Conservation (phyloP, 2,329 filamentous ascomycete species). For the Periglandula ipomoeae region DNA sequence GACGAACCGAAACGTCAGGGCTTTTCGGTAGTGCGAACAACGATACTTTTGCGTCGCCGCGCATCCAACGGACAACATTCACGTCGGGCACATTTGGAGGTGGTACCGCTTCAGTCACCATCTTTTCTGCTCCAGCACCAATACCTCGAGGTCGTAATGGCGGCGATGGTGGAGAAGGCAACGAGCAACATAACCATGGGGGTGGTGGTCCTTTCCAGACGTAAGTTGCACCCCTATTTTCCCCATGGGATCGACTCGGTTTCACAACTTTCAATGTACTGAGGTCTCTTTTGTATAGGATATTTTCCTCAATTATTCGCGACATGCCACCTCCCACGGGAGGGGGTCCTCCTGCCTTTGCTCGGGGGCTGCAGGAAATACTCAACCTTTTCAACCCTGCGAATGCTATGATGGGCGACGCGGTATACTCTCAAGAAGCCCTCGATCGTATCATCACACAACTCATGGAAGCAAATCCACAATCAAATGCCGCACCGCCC, state of each 20-base stretch:
- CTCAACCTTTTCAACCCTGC: slow-evolving; percentile 44
- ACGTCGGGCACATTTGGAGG: slow-evolving; percentile 26
- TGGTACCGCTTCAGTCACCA: slow-evolving; percentile 40
- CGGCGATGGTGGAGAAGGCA: neutral
- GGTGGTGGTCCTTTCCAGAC: slow-evolving; percentile 35
- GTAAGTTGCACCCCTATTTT: slow-evolving; percentile 29
- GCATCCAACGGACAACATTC: slow-evolving; percentile 29
- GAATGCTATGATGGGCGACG: slow-evolving; percentile 59
- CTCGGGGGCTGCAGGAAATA: slow-evolving; percentile 39
- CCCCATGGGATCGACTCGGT: too few relatives aligned
- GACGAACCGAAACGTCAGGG: neutral
- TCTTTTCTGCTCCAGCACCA: slow-evolving; percentile 30
- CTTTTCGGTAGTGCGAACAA: neutral
- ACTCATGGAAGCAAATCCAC: slow-evolving; percentile 75
- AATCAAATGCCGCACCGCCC: slow-evolving; percentile 71
- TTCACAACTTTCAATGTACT: slow-evolving; percentile 1
- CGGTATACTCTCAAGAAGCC: slow-evolving; percentile 83
- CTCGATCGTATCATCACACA: slow-evolving; percentile 80
- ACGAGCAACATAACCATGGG: neutral
- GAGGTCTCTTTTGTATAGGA: slow-evolving; percentile 21
- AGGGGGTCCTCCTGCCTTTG: slow-evolving; percentile 13
- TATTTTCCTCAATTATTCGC: slow-evolving; percentile 38
- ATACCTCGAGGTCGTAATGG: slow-evolving; percentile 2
- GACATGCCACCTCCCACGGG: slow-evolving; percentile 25
- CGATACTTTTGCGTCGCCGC: slow-evolving; percentile 9